Evolutionary conservation across 768 basidiomycete genomes (phyloP).

Genomic region (Lactarius deliciosus): DNA sequence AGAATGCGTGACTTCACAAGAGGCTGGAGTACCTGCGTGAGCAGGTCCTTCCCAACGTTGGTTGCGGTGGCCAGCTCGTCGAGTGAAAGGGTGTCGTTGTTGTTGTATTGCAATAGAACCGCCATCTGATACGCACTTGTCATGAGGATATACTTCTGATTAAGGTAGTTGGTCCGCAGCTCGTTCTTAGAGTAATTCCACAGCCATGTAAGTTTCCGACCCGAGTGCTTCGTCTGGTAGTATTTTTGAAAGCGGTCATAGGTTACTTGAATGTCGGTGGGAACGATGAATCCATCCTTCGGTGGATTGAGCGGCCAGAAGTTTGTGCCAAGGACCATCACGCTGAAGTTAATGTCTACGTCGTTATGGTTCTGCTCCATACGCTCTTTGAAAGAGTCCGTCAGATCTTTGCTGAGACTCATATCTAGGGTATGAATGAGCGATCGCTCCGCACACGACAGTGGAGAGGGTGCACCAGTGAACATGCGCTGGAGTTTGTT

Average conservation of each 20-base stretch:
- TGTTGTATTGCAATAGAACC: conserved; percentile 92
- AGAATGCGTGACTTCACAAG: conserved; percentile 84
- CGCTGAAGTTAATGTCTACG: conserved; percentile 85
- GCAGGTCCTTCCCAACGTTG: conserved; percentile 72
- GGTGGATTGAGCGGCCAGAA: conserved; percentile 93
- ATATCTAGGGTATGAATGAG: conserved; percentile 58
- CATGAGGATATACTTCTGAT: conserved; percentile 95
- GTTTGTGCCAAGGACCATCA: conserved; percentile 93
- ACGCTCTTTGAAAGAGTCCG: conserved; percentile 91
- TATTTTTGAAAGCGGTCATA: conserved; percentile 92
- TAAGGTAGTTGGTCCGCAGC: conserved; percentile 87
- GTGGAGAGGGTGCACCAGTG: conserved; percentile 58
- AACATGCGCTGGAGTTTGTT: conserved; percentile 97
- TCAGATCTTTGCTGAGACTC: conserved; percentile 92
- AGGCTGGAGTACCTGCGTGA: conserved; percentile 63
- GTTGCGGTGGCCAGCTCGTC: conserved; percentile 81
- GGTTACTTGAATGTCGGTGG: conserved; percentile 79
- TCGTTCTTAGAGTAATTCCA: conserved; percentile 99
- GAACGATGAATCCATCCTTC: conserved; percentile 83
- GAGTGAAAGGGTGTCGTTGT: conserved; percentile 79
- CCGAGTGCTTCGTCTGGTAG: conserved; percentile 92
- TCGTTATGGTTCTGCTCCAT: conserved; percentile 86
- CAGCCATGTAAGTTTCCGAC: conserved; percentile 94
- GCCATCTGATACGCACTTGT: conserved; percentile 95
- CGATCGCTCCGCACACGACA: not conserved